Conservation (phyloP, 352 stramenopile genomes). For the Thraustochytrium striatum region DNA sequence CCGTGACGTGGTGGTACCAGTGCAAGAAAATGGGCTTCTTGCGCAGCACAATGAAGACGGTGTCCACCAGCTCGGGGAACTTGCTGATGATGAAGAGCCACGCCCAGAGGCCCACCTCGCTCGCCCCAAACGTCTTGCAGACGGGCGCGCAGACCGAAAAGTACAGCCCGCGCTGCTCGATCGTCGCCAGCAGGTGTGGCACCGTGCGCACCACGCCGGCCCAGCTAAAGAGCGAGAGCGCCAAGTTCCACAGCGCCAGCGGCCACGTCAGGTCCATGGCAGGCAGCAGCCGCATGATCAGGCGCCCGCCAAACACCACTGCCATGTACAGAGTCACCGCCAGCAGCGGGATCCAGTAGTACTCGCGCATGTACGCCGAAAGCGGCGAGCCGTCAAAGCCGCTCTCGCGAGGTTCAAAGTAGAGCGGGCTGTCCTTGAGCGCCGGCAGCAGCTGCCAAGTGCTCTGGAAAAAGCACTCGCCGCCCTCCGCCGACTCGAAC, state of each 20-base stretch:
- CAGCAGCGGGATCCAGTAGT: conserved; percentile 35
- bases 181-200: conserved; percentile 73
- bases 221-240: conserved; percentile 68
- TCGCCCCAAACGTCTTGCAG: conserved; percentile 20
- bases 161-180: conserved; percentile 71
- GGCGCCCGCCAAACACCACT: conserved; percentile 6
- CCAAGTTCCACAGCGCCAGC: conserved; percentile 72
- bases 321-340: conserved; percentile 8
- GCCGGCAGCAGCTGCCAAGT: conserved; percentile 7
- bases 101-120: conserved; percentile 48
- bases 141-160: conserved; percentile 57
- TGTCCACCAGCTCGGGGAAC: conserved; percentile 88
- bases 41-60: conserved; percentile 91
- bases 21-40: conserved; percentile 96
- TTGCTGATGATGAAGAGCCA: conserved; percentile 55
- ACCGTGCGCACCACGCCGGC: conserved; percentile 68
- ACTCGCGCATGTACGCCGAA: conserved; percentile 42
- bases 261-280: conserved; percentile 64
- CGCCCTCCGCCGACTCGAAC: not conserved
- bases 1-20: conserved; percentile 97
- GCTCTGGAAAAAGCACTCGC: not conserved
- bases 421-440: conserved; percentile 36
- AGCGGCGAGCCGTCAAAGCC: conserved; percentile 24
- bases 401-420: not conserved
- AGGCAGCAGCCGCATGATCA: conserved; percentile 15